Base-by-base conservation (phyloP, 2,329 filamentous ascomycete genomes). In the Phaeomoniella chlamydospora region DNA sequence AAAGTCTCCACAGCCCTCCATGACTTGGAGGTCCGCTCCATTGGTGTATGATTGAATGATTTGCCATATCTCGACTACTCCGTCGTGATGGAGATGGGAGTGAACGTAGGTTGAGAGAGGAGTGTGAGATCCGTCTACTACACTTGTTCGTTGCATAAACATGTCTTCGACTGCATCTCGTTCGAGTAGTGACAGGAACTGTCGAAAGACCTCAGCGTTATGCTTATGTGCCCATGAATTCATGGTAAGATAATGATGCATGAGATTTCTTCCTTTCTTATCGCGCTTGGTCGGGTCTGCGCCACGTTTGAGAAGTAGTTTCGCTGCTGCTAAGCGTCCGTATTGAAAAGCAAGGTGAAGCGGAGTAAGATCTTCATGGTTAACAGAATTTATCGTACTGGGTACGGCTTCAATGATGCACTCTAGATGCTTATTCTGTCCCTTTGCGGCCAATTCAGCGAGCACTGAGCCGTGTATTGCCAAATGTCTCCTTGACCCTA, bases 231-330 rank as follows among this genome's bases (percentile, higher is more conserved):
- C 30, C 4, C 45, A 36, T 2, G 47, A 15, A 45, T 48, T 3
- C 39, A 37, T 9, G 62, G 47, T 10, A 9, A 46, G 4, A 76
- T 62, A 2, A 66, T 59, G 22, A 48, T 92, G 84, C 1, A 88
- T 43, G 12, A 88, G 58, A 45, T 88, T 92, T 44, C 72, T 66
- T 9, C 74, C 73, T 3, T 58, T 50, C 6, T 57, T 57, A 48
- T 83, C 77, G 15, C 75, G 75, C 19, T 59, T 59, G 1, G 72
- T 71, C 49, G 83, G 77, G 48, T 90, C 74, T 2, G 81, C 80
- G 3, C 80, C 81, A 16, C 70, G 72, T 1, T 67, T 60, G 35
- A 88, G 65, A 22, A 93, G 65, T 0, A 73, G 60, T 46, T 72
- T 70, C 12, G 70, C 68, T 14, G 70, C 67, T 2, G 72, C 59